phyloP scores from a whole-genome alignment of 2,329 filamentous ascomycete species.

The Colletotrichum eleusines region DNA sequence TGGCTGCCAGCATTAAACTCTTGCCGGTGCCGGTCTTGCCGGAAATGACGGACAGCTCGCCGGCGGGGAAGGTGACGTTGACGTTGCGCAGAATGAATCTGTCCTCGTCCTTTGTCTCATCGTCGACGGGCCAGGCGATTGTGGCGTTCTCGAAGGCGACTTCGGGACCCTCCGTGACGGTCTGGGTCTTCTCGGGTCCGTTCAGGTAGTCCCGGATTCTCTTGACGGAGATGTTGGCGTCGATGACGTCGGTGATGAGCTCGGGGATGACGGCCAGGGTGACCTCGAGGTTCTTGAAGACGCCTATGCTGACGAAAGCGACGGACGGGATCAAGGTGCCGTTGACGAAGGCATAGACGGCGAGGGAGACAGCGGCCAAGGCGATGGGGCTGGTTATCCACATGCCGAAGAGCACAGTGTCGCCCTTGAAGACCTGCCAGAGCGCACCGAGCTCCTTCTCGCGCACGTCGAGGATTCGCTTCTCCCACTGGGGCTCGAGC shows the following conservation, averaged over 20 bases:
- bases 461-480: slow-evolving; percentile 72
- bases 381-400: slow-evolving; percentile 82
- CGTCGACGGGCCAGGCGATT: slow-evolving; percentile 80
- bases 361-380: slow-evolving; percentile 77
- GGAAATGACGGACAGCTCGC: slow-evolving; percentile 79
- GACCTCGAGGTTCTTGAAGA: slow-evolving; percentile 80
- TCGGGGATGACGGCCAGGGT: slow-evolving; percentile 79
- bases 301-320: slow-evolving; percentile 81
- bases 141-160: slow-evolving; percentile 76
- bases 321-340: slow-evolving; percentile 76
- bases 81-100: slow-evolving; percentile 75
- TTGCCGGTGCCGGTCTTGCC: slow-evolving; percentile 85
- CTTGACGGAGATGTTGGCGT: slow-evolving; percentile 78
- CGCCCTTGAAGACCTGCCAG: slow-evolving; percentile 74
- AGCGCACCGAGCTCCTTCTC: slow-evolving; percentile 75
- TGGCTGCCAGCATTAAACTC: slow-evolving; percentile 77
- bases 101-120: slow-evolving; percentile 66
- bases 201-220: slow-evolving; percentile 79
- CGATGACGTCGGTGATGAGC: slow-evolving; percentile 76
- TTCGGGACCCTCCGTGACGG: slow-evolving; percentile 66
- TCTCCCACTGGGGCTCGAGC: slow-evolving; percentile 80
- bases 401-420: slow-evolving; percentile 72
- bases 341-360: slow-evolving; percentile 74
- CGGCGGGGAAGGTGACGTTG: slow-evolving; percentile 74
- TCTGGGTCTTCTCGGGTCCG: slow-evolving; percentile 71